Evolutionary conservation across 805 yeast genomes (phyloP), one percentile per base, ranked within the genome.

Genomic region (Scheffersomyces stipitis): DNA sequence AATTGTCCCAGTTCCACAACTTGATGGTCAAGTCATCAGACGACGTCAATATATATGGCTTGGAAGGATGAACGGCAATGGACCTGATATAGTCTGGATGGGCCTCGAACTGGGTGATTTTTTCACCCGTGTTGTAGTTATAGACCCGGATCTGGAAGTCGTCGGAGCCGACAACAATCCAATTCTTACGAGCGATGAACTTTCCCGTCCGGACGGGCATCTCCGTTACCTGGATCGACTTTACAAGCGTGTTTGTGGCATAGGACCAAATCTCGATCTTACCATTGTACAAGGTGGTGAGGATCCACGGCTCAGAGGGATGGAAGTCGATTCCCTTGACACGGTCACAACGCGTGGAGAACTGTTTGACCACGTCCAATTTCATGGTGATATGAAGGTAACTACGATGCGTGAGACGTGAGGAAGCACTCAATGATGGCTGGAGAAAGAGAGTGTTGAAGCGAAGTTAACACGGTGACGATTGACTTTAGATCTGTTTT

Each of bases 241-340:
- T 87, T 49, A 93, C 91, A 31, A 86, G 72, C 20, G 88, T 66
- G 40, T 78, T 78, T 30, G 97, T 87, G 55, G 89, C 96, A 53
- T 86, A 88, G 37, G 95, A 85, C 96, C 96, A 88, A 58, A 91
- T 87, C 66, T 90, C 97, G 37, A 88, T 80, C 60, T 77, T 78
- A 49, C 96, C 99, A 34, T 90, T 85, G 65, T 86, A 89, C 41
- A 87, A 72, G n/a, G 96, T 88, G 36, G 91, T 83, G 54, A 89
- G 72, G 35, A 89, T 81, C 98, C 98, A 91, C 36, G 99, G 98
- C 63, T 93, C 99, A 15, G 90, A 74, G 16, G 99, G 99, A 62
- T 93, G 99, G 74, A 93, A 86, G 66, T 93, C 99, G 57, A 93
- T 84, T 33, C 96, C 97, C 66, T 93, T 93, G 60, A 93, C 97